Evolutionary conservation across 768 basidiomycete genomes (phyloP), one percentile per base, ranked within the genome.

Genomic region (Kwoniella botswanensis): DNA sequence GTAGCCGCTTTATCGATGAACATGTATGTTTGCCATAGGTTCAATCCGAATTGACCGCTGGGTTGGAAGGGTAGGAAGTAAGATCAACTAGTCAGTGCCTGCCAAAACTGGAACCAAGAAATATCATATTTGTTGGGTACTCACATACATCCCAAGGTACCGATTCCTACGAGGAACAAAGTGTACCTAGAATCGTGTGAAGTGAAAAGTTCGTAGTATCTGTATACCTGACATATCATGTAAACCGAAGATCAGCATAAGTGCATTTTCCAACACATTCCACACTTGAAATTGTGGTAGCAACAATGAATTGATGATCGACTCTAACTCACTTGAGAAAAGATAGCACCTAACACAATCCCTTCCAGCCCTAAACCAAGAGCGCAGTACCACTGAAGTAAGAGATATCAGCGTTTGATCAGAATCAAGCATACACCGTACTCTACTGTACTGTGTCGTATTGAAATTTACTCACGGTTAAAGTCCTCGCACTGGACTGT

Each of bases 1-100:
- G 66, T 67, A 24, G 66, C 44, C 13, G 66, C 66, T 54, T 67
- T 67, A 22, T 67, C 66, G 56, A 67, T 67, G 66, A 67, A 67
- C 44, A 59, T 46, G 66, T 60, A 67, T 15, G 66, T 60, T 44
- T 67, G 66, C 66, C 66, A 67, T 10, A 67, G 66, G 44, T 59
- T 67, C 42, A 67, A 6, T 2, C n/a, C 66, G 59, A 59, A 67
- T 60, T 67, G 66, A 22, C 42, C 66, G 29, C 66, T 67, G 35
- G 3, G 15, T 50, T 13, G n/a, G 18, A 22, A 13, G 55, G 35
- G 50, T 21, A 50, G 46, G 46, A 18, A 6, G 46, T 18, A 18
- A 46, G 12, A 50, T 50, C 18, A 50, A 18, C 46, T 12, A 55
- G 63, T 21, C 13, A 26, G 63, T 21, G 46, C 29, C 21, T 35